Evolutionary conservation across 139 green algal species (phyloP).

Genomic region (Chlorella sp.): DNA sequence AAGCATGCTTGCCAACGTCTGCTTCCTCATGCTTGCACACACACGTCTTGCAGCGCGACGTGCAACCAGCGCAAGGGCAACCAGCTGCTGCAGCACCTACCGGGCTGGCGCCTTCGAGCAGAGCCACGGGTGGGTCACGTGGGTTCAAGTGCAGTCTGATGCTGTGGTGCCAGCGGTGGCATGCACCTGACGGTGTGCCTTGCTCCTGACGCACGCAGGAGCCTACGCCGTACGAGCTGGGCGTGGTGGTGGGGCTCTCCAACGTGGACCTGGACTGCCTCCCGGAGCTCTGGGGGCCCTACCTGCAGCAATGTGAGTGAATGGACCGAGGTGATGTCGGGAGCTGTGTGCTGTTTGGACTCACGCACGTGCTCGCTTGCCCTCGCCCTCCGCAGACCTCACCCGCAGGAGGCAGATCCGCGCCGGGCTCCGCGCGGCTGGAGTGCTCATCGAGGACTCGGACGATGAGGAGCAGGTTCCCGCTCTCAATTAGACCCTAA

Average conservation of each 20-base stretch:
- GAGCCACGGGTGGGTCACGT: not conserved
- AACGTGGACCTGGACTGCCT: constrained; percentile 18
- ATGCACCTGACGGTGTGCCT: not conserved
- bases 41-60: constrained; percentile 7
- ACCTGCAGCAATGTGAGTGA: constrained; percentile 15
- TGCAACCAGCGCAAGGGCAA: constrained; percentile 17
- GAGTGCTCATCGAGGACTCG: not conserved
- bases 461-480: not conserved
- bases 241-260: constrained; percentile 27
- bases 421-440: not conserved
- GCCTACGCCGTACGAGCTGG: constrained; percentile 29
- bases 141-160: no score
- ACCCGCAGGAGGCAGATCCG: not conserved
- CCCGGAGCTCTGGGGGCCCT: constrained; percentile 23
- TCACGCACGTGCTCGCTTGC: no score
- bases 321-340: no score
- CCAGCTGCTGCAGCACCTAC: constrained; percentile 3
- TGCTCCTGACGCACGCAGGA: constrained; percentile 11
- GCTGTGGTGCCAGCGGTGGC: not conserved
- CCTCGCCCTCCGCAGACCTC: not conserved
- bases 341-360: no score
- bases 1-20: no score
- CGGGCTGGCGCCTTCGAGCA: not conserved
- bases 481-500: no score
- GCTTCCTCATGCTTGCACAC: no score